Evolutionary conservation across 352 stramenopile species (phyloP).

Genomic region (Phytophthora nicotianae): DNA sequence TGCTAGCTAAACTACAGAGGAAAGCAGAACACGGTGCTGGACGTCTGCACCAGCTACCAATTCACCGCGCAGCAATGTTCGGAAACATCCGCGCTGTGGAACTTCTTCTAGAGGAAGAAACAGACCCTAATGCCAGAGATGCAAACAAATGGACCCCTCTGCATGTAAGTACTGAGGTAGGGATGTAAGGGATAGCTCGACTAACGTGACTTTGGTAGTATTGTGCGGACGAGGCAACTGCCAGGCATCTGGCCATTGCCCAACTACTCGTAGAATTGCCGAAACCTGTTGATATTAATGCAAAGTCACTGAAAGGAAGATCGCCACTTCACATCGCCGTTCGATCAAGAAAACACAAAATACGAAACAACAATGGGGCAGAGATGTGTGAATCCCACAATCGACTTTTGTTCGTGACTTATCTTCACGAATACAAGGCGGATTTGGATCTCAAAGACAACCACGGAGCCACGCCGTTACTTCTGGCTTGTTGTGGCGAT

Average conservation of each 20-base stretch:
- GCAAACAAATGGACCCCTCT: constrained; percentile 64
- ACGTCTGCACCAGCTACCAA: constrained; percentile 37
- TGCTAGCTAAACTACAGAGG: constrained; percentile 43
- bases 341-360: constrained; percentile 14
- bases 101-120: constrained; percentile 47
- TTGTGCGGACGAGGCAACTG: constrained; percentile 45
- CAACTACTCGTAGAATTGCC: constrained; percentile 35
- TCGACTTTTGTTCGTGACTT: constrained; percentile 27
- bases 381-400: neutral
- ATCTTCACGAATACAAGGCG: constrained; percentile 37
- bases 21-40: constrained; percentile 20
- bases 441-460: constrained; percentile 48
- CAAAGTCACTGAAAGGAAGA: constrained; percentile 52
- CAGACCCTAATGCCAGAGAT: constrained; percentile 46
- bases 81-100: constrained; percentile 44
- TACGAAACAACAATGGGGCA: neutral
- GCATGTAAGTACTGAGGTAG: constrained; percentile 43
- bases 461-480: constrained; percentile 43
- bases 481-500: constrained; percentile 39
- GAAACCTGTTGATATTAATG: constrained; percentile 38
- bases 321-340: constrained; percentile 56
- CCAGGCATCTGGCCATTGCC: constrained; percentile 42
- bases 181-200: neutral
- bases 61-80: constrained; percentile 60
- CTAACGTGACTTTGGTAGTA: constrained; percentile 37